Conservation (phyloP, 2,329 filamentous ascomycete species). For the Neospermospora avenae region DNA sequence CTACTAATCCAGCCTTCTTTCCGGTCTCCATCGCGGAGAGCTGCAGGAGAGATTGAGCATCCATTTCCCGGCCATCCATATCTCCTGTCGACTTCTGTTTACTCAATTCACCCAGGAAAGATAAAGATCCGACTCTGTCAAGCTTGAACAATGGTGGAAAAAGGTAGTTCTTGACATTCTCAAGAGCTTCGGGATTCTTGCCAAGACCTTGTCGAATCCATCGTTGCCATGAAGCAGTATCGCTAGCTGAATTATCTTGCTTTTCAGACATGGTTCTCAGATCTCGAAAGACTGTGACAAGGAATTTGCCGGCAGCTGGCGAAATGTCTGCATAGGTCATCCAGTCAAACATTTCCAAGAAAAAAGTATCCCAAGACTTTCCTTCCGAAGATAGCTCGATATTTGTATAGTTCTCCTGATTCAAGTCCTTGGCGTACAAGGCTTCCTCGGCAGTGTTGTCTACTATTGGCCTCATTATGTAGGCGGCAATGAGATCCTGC, state of each 20-base stretch:
- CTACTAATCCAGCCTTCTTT: slow-evolving; percentile 66
- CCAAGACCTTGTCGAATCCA: slow-evolving; percentile 53
- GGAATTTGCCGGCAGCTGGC: slow-evolving; percentile 57
- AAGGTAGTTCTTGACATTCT: slow-evolving; percentile 62
- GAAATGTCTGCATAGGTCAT: slow-evolving; percentile 56
- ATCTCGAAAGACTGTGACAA: slow-evolving; percentile 53
- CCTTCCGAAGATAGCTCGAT: not conserved
- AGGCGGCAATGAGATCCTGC: slow-evolving; percentile 22
- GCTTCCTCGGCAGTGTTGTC: not conserved
- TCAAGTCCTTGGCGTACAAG: not conserved
- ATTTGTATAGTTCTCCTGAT: not conserved
- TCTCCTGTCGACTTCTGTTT: slow-evolving; percentile 45
- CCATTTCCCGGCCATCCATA: slow-evolving; percentile 44
- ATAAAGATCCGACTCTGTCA: slow-evolving; percentile 50
- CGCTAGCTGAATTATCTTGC: slow-evolving; percentile 38
- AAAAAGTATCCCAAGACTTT: slow-evolving; percentile 48
- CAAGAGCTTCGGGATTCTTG: slow-evolving; percentile 50
- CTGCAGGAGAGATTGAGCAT: slow-evolving; percentile 56
- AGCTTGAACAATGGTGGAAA: slow-evolving; percentile 60
- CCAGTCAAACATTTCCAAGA: slow-evolving; percentile 51
- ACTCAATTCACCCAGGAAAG: slow-evolving; percentile 58
- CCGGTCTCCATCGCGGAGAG: slow-evolving; percentile 67
- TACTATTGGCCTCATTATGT: not conserved
- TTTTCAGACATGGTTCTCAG: slow-evolving; percentile 33
- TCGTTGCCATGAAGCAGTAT: slow-evolving; percentile 45